Base-by-base conservation (phyloP, 169 alveolate species). In the Cryptosporidium tyzzeri region DNA sequence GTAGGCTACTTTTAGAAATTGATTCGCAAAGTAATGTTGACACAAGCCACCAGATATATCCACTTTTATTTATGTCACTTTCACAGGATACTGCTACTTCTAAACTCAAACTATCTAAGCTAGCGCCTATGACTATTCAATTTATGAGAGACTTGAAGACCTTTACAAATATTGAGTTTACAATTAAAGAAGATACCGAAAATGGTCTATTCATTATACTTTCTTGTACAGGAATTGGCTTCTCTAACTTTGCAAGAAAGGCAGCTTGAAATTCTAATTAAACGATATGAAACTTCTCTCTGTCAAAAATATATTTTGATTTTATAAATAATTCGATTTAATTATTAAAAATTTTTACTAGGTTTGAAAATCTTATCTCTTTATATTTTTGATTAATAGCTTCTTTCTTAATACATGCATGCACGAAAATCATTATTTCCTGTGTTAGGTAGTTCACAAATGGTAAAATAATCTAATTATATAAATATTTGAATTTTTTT, bases 11-110 rank as follows among this genome's bases (percentile, higher is more conserved):
- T 31, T 71, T 71, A 68, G 93, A 92, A 84, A 80, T 91, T 26
- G 85, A 39, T 55, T 84, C 74, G 2, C 91, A 92, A 9, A 93
- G 94, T 18, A 75, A 58, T 29, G 94, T 91, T 55, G 94, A 91
- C 55, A 70, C 94, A 3, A 33, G 73, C 18, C 93, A 80, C 67
- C 94, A 92, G 70, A 65, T 86, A 37, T 65, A 91, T 61, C 85
- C 94, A 2, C 55, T 92, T 33, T 65, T 85, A 53, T 92, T 92
- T 69, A 91, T 91, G 87, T 91, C 94, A 4, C 84, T 91, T 26
- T 93, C 94, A 7, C 92, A 85, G 7, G 94, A 92, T 23, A 70
- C 92, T 18, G 70, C 61, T 51, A 70, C 59, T 7, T 84, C 91
- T 65, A 61, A 91, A 85, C 93, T 92, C 39, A 45, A 71, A 26